These are phyloP conservation scores for Aspergillus ochraceoroseus DNA, from an alignment of 2,329 filamentous ascomycete species.

Conservation along the genomic window DNA sequence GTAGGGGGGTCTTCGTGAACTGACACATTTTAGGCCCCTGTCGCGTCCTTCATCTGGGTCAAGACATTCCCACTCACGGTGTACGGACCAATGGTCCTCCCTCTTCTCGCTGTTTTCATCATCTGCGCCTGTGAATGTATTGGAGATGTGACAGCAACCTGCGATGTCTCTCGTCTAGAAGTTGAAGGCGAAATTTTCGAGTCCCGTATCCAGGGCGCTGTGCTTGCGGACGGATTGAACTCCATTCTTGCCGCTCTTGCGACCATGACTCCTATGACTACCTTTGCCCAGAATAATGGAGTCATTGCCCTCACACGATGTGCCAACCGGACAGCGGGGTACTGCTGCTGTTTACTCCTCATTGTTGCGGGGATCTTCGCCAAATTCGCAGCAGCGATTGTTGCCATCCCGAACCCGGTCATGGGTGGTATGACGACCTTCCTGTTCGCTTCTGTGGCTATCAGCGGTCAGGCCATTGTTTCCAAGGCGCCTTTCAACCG, in stretches of 20 bases:
- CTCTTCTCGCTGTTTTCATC: constrained; percentile 54
- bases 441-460: constrained; percentile 61
- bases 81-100: constrained; percentile 62
- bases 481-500: constrained; percentile 58
- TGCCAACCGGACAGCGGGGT: constrained; percentile 63
- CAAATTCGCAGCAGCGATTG: constrained; percentile 64
- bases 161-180: constrained; percentile 60
- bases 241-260: constrained; percentile 59
- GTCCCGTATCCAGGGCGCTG: constrained; percentile 62
- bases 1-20: too few species aligned
- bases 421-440: constrained; percentile 56
- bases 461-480: constrained; percentile 63
- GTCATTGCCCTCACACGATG: constrained; percentile 64
- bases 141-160: constrained; percentile 63
- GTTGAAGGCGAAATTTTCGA: constrained; percentile 62
- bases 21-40: constrained; percentile 46
- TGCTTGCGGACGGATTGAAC: constrained; percentile 62
- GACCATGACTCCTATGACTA: constrained; percentile 64
- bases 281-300: constrained; percentile 65
- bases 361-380: constrained; percentile 65
- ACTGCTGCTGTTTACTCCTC: constrained; percentile 62
- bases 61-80: constrained; percentile 61
- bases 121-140: constrained; percentile 65
- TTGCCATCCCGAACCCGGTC: constrained; percentile 55
- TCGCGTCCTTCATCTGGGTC: constrained; percentile 64